Evolutionary conservation across 1,139 yeast genomes (phyloP), one percentile per base, ranked within the genome.

Genomic region (Magnusiomyces suaveolens): DNA sequence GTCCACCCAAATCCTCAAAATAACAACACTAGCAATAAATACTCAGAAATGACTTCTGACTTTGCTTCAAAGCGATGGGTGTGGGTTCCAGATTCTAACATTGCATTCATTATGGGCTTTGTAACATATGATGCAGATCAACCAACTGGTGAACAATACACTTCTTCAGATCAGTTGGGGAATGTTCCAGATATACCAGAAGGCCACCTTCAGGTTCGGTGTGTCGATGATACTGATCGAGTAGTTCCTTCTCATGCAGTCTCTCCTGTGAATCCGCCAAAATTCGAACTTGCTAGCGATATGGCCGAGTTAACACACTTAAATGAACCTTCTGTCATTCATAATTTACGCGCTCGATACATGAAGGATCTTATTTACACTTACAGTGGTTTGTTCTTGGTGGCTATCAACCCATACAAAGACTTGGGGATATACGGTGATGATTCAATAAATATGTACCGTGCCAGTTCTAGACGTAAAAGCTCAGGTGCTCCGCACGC

Each of bases 261-360:
- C 23, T 85, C 86, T 60, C 81, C 82, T 60, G 76, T 72, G 43
- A 92, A 92, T 66, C 98, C 99, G 1, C 77, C 84, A n/a, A 87
- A 87, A 63, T 92, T 92, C 69, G 95, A 92, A 69, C 84, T 83
- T 64, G 90, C 95, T 57, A 83, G 86, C 62, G 97, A 92, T 66
- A 88, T 92, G 94, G 97, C 98, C 0, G 96, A 90, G 63, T 75
- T 92, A 62, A 94, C 99, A 1, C 90, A 84, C 68, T 75, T 92
- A 60, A 94, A 92, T 68, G 99, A 92, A 68, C 96, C 98, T 0
- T 86, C 96, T 0, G 97, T 92, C 33, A 80, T 92, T 14, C 79
- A 88, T 70, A 94, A 92, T 67, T 69, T 92, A 59, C 80, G 82
- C 62, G 73, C 84, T 57, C 77, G 99, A 61, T 94, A 90, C 69